Evolutionary conservation across 306 rosid genomes (phyloP).

Genomic region (Begonia fuchsioides): DNA sequence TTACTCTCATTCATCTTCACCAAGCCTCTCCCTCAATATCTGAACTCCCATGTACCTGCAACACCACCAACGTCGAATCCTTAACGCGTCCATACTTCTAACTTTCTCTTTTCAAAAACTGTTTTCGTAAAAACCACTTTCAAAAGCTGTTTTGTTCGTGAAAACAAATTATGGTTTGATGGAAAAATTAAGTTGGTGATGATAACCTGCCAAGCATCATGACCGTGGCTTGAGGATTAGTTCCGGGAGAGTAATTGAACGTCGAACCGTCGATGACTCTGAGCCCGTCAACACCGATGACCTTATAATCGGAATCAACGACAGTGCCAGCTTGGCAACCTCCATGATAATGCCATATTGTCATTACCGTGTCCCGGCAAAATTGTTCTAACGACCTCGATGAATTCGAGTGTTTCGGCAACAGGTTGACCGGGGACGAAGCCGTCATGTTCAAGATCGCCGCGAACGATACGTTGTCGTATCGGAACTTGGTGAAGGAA

Average conservation of each 20-base stretch:
- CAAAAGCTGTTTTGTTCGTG: no score
- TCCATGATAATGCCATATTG: conserved; percentile 86
- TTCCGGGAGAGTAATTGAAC: conserved; percentile 55
- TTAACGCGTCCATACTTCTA: no score
- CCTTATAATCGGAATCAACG: conserved; percentile 43
- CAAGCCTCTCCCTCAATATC: conserved; percentile 43
- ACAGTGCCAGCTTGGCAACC: conserved; percentile 63
- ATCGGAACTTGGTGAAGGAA: conserved; percentile 36
- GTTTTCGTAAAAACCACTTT: neutral
- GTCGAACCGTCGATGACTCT: conserved; percentile 78
- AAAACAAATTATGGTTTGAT: no score
- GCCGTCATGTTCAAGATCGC: conserved; percentile 34
- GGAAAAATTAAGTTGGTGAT: no score
- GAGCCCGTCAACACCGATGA: conserved; percentile 42
- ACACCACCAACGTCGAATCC: neutral
- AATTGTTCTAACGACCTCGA: conserved; percentile 41
- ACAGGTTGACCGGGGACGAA: conserved; percentile 33
- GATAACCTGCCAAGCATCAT: conserved; percentile 74
- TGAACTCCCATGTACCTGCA: conserved; percentile 67
- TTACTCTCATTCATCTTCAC: neutral
- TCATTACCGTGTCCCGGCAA: conserved; percentile 62
- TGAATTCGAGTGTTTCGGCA: conserved; percentile 39
- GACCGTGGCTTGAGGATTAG: conserved; percentile 77
- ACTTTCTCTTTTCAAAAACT: no score
- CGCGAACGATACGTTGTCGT: conserved; percentile 11